These are phyloP conservation scores for Komagataella populi DNA, from an alignment of 805 yeast species.

Conservation along the genomic window DNA sequence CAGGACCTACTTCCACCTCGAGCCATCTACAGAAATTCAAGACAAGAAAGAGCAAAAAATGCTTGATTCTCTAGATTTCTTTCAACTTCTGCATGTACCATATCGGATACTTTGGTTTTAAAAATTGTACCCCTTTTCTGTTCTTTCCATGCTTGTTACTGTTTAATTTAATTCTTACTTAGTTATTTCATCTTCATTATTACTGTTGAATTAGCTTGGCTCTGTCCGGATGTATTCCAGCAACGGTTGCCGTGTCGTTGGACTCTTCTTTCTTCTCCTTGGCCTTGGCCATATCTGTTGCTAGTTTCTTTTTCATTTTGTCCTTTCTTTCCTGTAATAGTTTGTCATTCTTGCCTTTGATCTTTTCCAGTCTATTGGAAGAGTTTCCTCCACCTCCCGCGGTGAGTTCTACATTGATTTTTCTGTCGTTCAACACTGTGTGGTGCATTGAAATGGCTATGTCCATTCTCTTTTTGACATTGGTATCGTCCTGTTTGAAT, in stretches of 20 bases:
- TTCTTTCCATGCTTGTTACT: not conserved
- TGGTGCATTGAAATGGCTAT: constrained; percentile 79
- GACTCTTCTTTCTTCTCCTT: not conserved
- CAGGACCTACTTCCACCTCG: not conserved
- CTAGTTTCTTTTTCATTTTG: constrained; percentile 33
- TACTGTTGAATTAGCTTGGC: constrained; percentile 28
- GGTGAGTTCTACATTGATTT: constrained; percentile 89
- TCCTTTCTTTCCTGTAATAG: constrained; percentile 56
- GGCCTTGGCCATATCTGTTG: constrained; percentile 19
- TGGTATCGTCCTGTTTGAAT: constrained; percentile 43
- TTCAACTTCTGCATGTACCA: not conserved
- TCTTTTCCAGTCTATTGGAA: constrained; percentile 47
- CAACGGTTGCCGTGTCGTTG: constrained; percentile 10
- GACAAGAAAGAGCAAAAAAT: constrained; percentile 32
- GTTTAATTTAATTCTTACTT: not conserved
- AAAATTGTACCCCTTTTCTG: not conserved
- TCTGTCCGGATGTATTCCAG: constrained; percentile 54
- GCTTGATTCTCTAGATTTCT: constrained; percentile 25
- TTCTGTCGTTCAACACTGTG: constrained; percentile 50
- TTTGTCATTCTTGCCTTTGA: constrained; percentile 67
- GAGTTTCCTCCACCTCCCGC: constrained; percentile 98
- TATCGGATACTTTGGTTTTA: not conserved
- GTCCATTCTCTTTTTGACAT: constrained; percentile 71
- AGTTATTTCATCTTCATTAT: not conserved
- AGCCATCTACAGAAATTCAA: constrained; percentile 3